Evolutionary conservation across 2,329 filamentous ascomycete genomes (phyloP).

Genomic region (Parascedosporium putredinis): DNA sequence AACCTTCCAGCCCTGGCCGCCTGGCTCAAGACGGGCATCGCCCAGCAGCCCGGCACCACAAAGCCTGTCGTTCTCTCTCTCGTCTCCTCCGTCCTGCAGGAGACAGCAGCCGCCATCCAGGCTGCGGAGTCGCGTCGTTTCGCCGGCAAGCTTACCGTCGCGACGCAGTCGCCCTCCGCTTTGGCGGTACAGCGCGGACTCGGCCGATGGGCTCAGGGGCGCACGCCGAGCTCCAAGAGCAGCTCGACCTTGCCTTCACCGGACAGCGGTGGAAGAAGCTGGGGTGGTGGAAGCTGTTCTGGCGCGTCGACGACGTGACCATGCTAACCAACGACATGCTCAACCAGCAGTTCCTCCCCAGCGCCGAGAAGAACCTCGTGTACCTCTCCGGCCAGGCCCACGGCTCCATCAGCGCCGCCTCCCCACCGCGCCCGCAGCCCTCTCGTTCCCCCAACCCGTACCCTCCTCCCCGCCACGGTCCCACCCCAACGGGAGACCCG

Average conservation of each 20-base stretch:
- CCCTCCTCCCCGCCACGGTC: neutral
- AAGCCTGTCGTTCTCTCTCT: conserved; percentile 58
- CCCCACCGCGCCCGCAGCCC: neutral
- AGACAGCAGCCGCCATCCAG: conserved; percentile 39
- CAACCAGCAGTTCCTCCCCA: conserved; percentile 62
- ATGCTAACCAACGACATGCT: conserved; percentile 76
- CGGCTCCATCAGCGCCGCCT: conserved; percentile 36
- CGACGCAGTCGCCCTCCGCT: conserved; percentile 21
- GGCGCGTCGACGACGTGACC: conserved; percentile 84
- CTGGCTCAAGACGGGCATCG: conserved; percentile 50
- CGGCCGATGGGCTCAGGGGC: conserved; percentile 66
- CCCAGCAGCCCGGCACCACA: conserved; percentile 33
- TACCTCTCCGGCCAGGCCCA: conserved; percentile 55
- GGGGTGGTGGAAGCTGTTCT: conserved; percentile 91
- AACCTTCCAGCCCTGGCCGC: conserved; percentile 53
- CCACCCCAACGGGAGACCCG: conserved; percentile 22
- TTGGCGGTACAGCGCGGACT: conserved; percentile 47
- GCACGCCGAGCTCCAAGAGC: conserved; percentile 71
- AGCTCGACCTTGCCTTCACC: conserved; percentile 67
- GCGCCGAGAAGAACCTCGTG: conserved; percentile 71
- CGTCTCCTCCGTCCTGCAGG: conserved; percentile 54
- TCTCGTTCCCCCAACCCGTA: neutral
- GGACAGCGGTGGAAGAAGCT: conserved; percentile 70
- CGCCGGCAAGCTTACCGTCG: conserved; percentile 21
- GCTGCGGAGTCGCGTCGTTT: conserved; percentile 33